Evolutionary conservation across 257 asterid species (phyloP), one percentile per base, ranked within the genome.

Genomic region (Gentiana macrophylla): DNA sequence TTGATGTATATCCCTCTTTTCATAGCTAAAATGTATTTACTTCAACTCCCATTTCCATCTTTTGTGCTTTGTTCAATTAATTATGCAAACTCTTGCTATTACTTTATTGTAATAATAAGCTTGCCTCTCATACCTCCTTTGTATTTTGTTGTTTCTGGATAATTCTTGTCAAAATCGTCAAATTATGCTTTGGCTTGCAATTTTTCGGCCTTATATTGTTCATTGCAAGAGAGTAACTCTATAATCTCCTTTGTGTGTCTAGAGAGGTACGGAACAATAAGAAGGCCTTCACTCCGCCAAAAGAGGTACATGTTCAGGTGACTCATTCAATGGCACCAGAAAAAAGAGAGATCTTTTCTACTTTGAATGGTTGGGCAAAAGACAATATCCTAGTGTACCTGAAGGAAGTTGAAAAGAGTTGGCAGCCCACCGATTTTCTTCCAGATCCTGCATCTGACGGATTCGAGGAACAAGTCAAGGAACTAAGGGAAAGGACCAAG

Each of bases 381-480:
- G 45, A 67, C 8, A 72, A 86, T 60, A 49, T 86, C 43, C 66
- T 86, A 74, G 78, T 79, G 64, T 88, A 69, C 64, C 80, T 86
- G 35, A 86, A 83, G 75, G 70, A 64, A 3, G 94, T 81, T 4
- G 94, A 86, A 51, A 83, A 81, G 46, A 71, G 65, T 24, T 86
- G 94, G 94, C 88, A 81, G 68, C 94, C 95, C 7, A 53, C 56
- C 9, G 91, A 86, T 66, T 86, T 83, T 58, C 74, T 86, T 37
- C 94, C 94, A 0, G 88, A 83, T 52, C 73, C 91, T 24, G 72
- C 91, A n/a, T 75, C 84, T 0, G 94, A 81, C 61, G 89, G 94
- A 38, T 86, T 86, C 64, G 73, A 86, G 0, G 91, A 86, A 24
- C 91, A 81, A 63, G 83, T 86, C 57, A 76, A 60, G 74, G 95